phyloP scores from a whole-genome alignment of 164 flowering plant genomes.

The Pachysandra terminalis region DNA sequence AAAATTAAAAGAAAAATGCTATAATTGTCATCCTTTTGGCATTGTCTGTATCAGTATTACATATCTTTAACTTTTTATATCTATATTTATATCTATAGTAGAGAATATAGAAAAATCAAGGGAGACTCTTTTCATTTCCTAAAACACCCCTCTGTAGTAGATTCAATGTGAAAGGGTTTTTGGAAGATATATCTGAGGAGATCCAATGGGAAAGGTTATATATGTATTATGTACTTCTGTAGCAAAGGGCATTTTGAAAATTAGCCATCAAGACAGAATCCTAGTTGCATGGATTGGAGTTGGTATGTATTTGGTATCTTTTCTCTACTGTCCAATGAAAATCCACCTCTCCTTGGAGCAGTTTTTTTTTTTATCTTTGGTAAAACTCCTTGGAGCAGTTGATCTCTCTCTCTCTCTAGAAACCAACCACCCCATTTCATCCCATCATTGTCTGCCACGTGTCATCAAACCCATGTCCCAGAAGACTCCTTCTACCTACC shows the following conservation, averaged over 20 bases:
- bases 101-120: background rate
- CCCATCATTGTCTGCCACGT: slow-evolving; percentile 7
- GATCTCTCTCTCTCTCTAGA: slow-evolving; percentile 5
- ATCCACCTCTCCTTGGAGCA: slow-evolving; percentile 14
- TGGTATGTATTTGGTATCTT: slow-evolving; percentile 21
- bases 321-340: slow-evolving; percentile 12
- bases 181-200: background rate
- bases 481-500: slow-evolving; percentile 11
- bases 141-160: background rate
- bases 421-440: background rate
- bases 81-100: background rate
- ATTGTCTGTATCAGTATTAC: background rate
- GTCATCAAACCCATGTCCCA: slow-evolving; percentile 5
- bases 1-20: too few relatives aligned
- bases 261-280: slow-evolving; percentile 17
- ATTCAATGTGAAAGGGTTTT: background rate
- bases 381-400: slow-evolving; percentile 21
- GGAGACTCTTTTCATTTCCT: background rate
- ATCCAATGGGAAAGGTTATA: background rate
- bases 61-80: background rate
- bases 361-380: too few relatives aligned
- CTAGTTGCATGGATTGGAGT: slow-evolving; percentile 17
- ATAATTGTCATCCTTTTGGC: background rate
- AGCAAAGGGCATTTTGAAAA: too few relatives aligned
- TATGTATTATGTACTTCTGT: too few relatives aligned